Evolutionary conservation across 306 rosid species (phyloP), one percentile per base, ranked within the genome.

Genomic region (Vachellia collinsii): DNA sequence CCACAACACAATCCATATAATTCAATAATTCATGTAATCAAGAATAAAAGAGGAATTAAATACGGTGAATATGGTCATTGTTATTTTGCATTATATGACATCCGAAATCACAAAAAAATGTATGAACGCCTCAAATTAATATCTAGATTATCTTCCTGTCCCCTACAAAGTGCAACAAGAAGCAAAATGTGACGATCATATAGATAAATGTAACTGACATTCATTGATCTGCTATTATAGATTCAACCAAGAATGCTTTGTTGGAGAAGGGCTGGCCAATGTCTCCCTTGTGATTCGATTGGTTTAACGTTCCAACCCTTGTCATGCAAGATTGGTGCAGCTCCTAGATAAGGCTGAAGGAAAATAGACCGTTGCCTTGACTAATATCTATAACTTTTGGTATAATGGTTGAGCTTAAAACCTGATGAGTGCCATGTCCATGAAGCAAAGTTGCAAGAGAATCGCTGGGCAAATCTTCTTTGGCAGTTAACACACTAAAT

Each of bases 381-480:
- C 56, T 50, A 50, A 16, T 50, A 14, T 14, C 17, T 16, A 50
- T 50, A 16, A 50, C 8, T 50, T 12, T 50, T 14, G 17, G 56
- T 5, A 4, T 50, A 50, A n/a, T 16, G n/a, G n/a, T 50, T 50
- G 56, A 4, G 20, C 20, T 50, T 14, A 7, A 50, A 47, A 13
- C 14, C 17, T 12, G 53, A 46, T 5, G 61, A 53, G 2, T n/a
- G 4, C 12, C 50, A 9, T 46, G 50, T 46, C 4, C 50, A 6
- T 63, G 70, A 70, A 62, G 56, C 38, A 65, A 6, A 61, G 70
- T 75, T 84, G 85, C 79, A 74, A 75, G 56, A 83, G 88, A 76
- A 91, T 91, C 70, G 86, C 92, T 75, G 90, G 88, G 89, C 91
- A 91, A 91, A 85, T 89, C 92, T 89, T 85, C 94, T 86, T 91